Evolutionary conservation across 768 basidiomycete genomes (phyloP), one percentile per base, ranked within the genome.

Genomic region (Roridomyces roridus): DNA sequence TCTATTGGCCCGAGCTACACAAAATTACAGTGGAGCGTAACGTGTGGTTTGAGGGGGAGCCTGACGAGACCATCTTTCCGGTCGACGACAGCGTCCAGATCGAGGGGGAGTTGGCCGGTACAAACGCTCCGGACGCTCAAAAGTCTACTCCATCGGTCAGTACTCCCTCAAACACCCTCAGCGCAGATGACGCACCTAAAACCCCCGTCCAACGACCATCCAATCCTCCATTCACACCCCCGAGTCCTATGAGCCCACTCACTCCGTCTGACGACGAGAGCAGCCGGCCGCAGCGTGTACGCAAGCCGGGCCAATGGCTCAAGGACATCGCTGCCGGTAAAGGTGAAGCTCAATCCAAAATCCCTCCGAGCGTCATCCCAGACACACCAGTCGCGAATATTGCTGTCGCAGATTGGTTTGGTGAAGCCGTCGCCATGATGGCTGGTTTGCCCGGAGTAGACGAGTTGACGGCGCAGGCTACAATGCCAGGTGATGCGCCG

Each of bases 1-100:
- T 67, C n/a, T 65, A 63, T 43, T 67, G 66, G 66, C 66, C 66
- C 14, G 51, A 61, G 12, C 35, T 24, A 14, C 31, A 20, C 10
- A 31, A 28, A 6, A 42, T 67, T 2, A 64, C 62, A 14, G 43
- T 64, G 17, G 59, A 67, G 44, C 42, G 47, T 21, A 55, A 65
- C 39, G 53, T 66, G 6, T 20, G 37, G 12, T 65, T 65, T 31
- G 24, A 40, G 26, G 43, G 43, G 17, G 26, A 61, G 44, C 41
- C 41, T 43, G 44, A 46, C 11, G 44, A 10, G 21, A 39, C n/a
- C 8, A 50, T 3, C 9, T 20, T 26, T 17, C 47, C 21, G n/a
- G n/a, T n/a, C n/a, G 59, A 34, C 31, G 31, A 35, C 17, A 40
- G 42, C 48, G 47, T 60, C 46, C 34, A 47, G 59, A 53, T 62